Conservation (phyloP, 805 yeast species). For the Cyberlindnera suaveolens region DNA sequence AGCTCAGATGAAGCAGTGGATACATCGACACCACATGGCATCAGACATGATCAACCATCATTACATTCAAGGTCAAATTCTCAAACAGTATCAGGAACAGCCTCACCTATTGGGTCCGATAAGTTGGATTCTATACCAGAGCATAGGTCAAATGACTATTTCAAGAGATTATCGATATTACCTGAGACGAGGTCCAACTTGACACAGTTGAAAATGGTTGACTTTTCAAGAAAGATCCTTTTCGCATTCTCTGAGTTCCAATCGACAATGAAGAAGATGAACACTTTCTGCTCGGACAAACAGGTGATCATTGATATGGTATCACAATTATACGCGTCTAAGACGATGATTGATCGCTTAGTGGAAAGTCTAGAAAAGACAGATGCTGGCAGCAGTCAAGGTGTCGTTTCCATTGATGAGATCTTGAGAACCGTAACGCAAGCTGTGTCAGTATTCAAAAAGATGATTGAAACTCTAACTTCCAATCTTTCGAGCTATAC, state of each 20-base stretch:
- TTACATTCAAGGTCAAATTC: constrained; percentile 1
- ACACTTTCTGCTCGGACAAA: constrained; percentile 53
- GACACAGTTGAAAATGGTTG: constrained; percentile 26
- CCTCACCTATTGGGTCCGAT: constrained; percentile 10
- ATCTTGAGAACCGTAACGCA: constrained; percentile 12
- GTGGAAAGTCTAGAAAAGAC: constrained; percentile 50
- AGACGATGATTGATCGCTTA: constrained; percentile 48
- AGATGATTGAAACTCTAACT: constrained; percentile 41
- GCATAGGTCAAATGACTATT: constrained; percentile 54
- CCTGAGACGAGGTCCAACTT: constrained; percentile 38
- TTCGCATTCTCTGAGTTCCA: constrained; percentile 63
- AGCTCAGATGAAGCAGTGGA: constrained; percentile 2
- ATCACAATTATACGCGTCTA: constrained; percentile 43
- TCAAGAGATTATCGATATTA: constrained; percentile 56
- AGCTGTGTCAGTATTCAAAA: constrained; percentile 38
- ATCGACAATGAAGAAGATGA: constrained; percentile 48
- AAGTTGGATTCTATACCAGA: constrained; percentile 26
- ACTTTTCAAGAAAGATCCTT: constrained; percentile 52
- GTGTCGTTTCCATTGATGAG: constrained; percentile 10
- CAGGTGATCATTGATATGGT: constrained; percentile 48
- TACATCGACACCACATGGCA: background rate
- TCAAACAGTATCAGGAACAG: constrained; percentile 1
- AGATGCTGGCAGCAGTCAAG: constrained; percentile 24
- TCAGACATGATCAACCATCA: background rate
- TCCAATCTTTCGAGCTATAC: constrained; percentile 43